Evolutionary conservation across 2,329 filamentous ascomycete species (phyloP).

Genomic region (Penicillium sp.): DNA sequence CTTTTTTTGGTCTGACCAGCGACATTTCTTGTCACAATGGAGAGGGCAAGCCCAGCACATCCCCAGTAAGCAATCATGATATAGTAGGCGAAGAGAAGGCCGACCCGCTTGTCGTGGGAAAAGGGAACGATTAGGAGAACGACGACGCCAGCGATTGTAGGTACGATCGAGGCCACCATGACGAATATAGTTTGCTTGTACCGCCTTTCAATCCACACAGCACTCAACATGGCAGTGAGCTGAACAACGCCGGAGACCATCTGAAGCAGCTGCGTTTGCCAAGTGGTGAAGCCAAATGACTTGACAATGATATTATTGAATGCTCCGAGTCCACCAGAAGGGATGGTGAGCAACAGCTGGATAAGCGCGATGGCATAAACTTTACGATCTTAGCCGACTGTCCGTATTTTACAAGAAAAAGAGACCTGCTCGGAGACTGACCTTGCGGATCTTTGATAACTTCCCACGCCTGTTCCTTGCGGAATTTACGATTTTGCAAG

Average conservation of each 20-base stretch:
- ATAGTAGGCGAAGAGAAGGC: constrained; percentile 67
- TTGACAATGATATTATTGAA: constrained; percentile 64
- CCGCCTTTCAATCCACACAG: constrained; percentile 67
- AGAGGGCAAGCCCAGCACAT: no score
- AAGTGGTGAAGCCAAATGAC: constrained; percentile 62
- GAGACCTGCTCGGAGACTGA: no score
- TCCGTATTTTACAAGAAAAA: no score
- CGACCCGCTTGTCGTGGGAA: constrained; percentile 57
- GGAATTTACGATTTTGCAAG: constrained; percentile 59
- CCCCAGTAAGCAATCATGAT: no score
- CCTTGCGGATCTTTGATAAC: constrained; percentile 36
- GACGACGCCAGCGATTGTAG: constrained; percentile 63
- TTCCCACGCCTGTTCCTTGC: constrained; percentile 54
- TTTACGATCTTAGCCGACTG: no score
- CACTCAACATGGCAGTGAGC: constrained; percentile 67
- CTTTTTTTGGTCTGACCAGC: constrained; percentile 74
- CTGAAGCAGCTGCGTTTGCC: constrained; percentile 70
- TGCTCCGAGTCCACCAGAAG: constrained; percentile 42
- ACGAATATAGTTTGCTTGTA: constrained; percentile 65
- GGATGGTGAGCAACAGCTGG: no score
- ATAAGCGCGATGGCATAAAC: no score
- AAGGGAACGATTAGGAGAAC: constrained; percentile 66
- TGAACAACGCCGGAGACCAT: constrained; percentile 76
- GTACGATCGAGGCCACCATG: constrained; percentile 53
- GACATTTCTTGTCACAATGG: constrained; percentile 62